phyloP scores from a whole-genome alignment of 768 basidiomycete species.

The Tephrocybe rancida region DNA sequence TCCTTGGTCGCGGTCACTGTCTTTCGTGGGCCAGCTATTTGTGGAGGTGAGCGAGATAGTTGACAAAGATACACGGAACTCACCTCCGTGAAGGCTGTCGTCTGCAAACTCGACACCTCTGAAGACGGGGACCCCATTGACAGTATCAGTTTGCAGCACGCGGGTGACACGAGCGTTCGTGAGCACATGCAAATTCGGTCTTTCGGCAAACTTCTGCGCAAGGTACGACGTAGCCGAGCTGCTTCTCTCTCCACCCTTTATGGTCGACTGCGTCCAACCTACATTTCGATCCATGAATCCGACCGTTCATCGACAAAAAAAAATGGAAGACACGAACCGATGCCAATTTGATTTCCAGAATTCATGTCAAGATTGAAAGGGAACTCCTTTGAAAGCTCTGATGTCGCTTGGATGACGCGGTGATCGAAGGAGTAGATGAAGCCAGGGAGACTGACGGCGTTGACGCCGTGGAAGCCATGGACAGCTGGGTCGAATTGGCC shows the following conservation, averaged over 20 bases:
- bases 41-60: not conserved
- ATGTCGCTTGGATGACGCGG: conserved; percentile 28
- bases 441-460: conserved; percentile 29
- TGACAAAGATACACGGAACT: not conserved
- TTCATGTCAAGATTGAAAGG: conserved; percentile 28
- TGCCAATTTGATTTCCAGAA: conserved; percentile 24
- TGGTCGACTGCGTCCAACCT: conserved; percentile 30
- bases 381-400: conserved; percentile 25
- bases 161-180: conserved; percentile 23
- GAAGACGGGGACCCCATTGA: conserved; percentile 20
- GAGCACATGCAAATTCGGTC: conserved; percentile 26
- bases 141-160: conserved; percentile 17
- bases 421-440: conserved; percentile 25
- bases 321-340: conserved; percentile 17
- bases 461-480: conserved; percentile 27
- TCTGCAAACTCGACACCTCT: conserved; percentile 23
- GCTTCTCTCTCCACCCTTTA: conserved; percentile 23
- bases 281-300: not conserved
- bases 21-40: conserved; percentile 7
- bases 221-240: conserved; percentile 31
- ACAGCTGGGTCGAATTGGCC: conserved; percentile 9
- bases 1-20: conserved; percentile 29
- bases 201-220: conserved; percentile 10
- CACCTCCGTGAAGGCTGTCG: not conserved
- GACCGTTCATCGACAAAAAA: not conserved